phyloP scores from a whole-genome alignment of 2,329 filamentous ascomycete species.

The Exophiala lecanii-corni region DNA sequence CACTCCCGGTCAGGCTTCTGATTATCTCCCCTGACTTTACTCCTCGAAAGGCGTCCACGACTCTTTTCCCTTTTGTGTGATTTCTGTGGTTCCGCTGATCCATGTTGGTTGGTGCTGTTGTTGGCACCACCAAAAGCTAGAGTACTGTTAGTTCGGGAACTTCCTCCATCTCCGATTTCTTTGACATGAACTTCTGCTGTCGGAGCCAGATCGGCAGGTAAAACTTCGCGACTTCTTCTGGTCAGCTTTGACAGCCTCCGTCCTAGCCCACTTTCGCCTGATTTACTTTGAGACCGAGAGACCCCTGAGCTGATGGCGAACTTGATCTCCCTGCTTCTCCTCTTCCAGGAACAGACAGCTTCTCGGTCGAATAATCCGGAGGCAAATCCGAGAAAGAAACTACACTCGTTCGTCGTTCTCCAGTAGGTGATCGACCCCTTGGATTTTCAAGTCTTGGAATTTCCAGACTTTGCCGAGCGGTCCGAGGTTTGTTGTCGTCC shows the following conservation, averaged over 20 bases:
- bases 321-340: slow-evolving; percentile 7
- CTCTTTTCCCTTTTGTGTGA: slow-evolving; percentile 35
- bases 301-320: slow-evolving; percentile 5
- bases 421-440: slow-evolving; percentile 19
- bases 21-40: slow-evolving; percentile 23
- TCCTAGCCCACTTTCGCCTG: slow-evolving; percentile 22
- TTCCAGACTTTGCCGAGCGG: slow-evolving; percentile 37
- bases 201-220: slow-evolving; percentile 1
- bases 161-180: slow-evolving; percentile 6
- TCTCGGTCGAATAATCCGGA: slow-evolving; percentile 8
- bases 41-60: slow-evolving; percentile 24
- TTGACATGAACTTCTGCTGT: slow-evolving; percentile 12
- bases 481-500: slow-evolving; percentile 15
- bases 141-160: slow-evolving; percentile 1
- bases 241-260: slow-evolving; percentile 16
- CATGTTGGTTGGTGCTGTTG: background rate
- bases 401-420: slow-evolving; percentile 29
- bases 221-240: slow-evolving; percentile 19
- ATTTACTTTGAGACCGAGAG: slow-evolving; percentile 11
- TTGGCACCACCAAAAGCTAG: background rate
- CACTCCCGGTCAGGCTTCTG: slow-evolving; percentile 40
- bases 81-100: slow-evolving; percentile 23
- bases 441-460: slow-evolving; percentile 30
- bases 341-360: slow-evolving; percentile 11
- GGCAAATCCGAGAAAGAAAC: slow-evolving; percentile 29